Percentiles rank a stretch among this genome's conserved stretches.
Conservation (phyloP, 306 rosid genomes). For the Astragalus membranaceus region DNA sequence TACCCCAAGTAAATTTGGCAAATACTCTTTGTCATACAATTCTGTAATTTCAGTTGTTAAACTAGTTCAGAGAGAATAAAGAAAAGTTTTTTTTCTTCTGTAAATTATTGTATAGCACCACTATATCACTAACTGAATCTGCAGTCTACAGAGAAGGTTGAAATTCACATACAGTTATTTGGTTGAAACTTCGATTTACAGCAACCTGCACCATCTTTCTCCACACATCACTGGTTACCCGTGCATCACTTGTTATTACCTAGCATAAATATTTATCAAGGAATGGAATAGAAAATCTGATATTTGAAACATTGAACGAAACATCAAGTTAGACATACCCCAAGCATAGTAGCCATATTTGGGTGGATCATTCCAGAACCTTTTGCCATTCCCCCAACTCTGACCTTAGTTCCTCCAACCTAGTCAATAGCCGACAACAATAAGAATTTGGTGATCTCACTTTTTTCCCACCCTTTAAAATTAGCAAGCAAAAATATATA, state of each 20-base stretch:
- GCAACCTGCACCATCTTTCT: conserved; percentile 80
- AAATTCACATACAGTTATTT: conserved; percentile 64
- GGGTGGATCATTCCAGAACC: conserved; percentile 99
- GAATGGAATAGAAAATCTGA: conserved; percentile 2
- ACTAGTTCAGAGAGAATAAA: conserved; percentile 1
- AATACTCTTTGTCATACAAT: conserved; percentile 9
- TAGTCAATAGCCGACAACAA: conserved; percentile 27
- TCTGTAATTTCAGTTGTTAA: neutral
- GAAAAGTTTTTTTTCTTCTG: neutral
- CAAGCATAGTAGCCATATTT: conserved; percentile 98
- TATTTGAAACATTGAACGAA: conserved; percentile 15
- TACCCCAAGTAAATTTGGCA: neutral
- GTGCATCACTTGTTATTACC: conserved; percentile 94
- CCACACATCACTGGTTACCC: conserved; percentile 71
- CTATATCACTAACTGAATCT: neutral
- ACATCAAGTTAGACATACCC: conserved; percentile 47
- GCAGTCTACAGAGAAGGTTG: neutral
- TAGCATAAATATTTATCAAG: conserved; percentile 21
- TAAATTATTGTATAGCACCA: neutral
- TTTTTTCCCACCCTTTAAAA: neutral
- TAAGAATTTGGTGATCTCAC: conserved; percentile 3
- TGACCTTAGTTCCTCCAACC: conserved; percentile 68
- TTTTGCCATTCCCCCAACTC: conserved; percentile 94
- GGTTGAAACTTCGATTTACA: conserved; percentile 91
- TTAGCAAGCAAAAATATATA: neutral